phyloP scores from a whole-genome alignment of 169 alveolate species.

The Cryptosporidium meleagridis region DNA sequence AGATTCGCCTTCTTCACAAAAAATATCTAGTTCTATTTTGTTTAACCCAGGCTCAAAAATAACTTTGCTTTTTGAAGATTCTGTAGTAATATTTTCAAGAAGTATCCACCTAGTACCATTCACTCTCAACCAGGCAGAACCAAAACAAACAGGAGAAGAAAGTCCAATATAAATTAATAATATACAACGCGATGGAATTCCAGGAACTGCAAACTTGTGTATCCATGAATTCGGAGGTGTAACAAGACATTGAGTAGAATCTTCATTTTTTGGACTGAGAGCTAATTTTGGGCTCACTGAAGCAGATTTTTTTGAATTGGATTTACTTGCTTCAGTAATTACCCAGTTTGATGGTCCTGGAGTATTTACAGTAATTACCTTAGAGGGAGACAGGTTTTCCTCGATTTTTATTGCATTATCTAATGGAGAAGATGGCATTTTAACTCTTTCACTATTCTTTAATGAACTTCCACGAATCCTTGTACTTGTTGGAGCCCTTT shows the following conservation, averaged over 20 bases:
- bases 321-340: conserved; percentile 46
- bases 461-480: neutral
- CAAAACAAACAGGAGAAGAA: conserved; percentile 10
- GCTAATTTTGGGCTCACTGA: conserved; percentile 22
- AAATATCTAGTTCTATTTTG: conserved; percentile 27
- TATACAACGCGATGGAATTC: conserved; percentile 20
- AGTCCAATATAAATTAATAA: conserved; percentile 27
- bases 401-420: neutral
- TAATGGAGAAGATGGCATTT: conserved; percentile 16
- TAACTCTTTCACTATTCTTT: neutral
- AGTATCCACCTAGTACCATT: conserved; percentile 49
- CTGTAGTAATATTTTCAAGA: neutral
- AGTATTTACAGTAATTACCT: conserved; percentile 61
- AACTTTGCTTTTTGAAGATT: neutral
- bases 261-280: conserved; percentile 17
- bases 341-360: conserved; percentile 75
- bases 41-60: conserved; percentile 54
- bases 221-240: conserved; percentile 65
- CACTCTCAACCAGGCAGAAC: conserved; percentile 40
- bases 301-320: conserved; percentile 10
- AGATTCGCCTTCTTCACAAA: conserved; percentile 4
- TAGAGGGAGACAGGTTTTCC: conserved; percentile 48
- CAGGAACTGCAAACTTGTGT: neutral
- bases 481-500: neutral
- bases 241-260: conserved; percentile 5